These are phyloP conservation scores for Coccomyxa sp. DNA, from an alignment of 139 green algal species.

Conservation along the genomic window DNA sequence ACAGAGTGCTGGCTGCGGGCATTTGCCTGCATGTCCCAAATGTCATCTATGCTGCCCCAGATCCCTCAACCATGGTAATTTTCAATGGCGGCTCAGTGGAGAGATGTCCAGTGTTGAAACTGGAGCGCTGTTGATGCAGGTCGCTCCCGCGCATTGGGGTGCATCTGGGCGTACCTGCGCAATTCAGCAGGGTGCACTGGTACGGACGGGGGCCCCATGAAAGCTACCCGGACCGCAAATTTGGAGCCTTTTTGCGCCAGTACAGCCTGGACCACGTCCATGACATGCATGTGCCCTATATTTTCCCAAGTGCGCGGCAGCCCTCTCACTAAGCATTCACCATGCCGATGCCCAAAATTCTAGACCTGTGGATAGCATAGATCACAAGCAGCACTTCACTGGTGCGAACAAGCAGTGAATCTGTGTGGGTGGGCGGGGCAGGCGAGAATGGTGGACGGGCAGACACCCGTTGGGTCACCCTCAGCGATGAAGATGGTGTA, in stretches of 20 bases:
- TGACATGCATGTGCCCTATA: conserved; percentile 78
- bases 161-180: conserved; percentile 28
- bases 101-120: too few relatives aligned
- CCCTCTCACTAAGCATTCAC: not conserved
- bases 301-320: conserved; percentile 60
- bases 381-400: too few relatives aligned
- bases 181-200: conserved; percentile 47
- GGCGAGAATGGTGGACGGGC: conserved; percentile 69
- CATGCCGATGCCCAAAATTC: not conserved
- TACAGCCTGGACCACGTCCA: conserved; percentile 22
- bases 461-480: conserved; percentile 62
- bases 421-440: not conserved
- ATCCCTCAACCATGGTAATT: too few relatives aligned
- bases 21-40: too few relatives aligned
- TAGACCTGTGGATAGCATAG: too few relatives aligned
- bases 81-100: too few relatives aligned
- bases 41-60: too few relatives aligned
- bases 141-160: conserved; percentile 70
- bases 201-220: conserved; percentile 85
- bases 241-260: conserved; percentile 28
- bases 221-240: conserved; percentile 85
- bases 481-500: conserved; percentile 14
- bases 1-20: too few relatives aligned
- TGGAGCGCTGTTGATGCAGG: conserved; percentile 11
- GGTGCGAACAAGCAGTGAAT: too few relatives aligned